Percentiles rank a stretch among this genome's conserved stretches.
These are phyloP conservation scores for Lactifluus subvellereus DNA, from an alignment of 768 basidiomycete genomes.

Conservation along the genomic window DNA sequence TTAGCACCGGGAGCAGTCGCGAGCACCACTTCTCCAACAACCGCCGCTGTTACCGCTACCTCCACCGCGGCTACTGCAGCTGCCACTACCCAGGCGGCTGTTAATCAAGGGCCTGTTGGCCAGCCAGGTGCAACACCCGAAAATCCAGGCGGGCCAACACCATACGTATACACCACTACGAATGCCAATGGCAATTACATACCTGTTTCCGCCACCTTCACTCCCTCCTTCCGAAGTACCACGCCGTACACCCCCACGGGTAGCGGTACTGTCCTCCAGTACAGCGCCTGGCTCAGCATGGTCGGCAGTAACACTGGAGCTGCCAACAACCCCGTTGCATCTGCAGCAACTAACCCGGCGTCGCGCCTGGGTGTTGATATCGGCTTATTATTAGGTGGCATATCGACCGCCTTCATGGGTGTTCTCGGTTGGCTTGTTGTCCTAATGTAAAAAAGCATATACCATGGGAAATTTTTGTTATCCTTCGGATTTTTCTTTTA, in stretches of 20 bases:
- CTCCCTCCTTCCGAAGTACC: conserved; percentile 30
- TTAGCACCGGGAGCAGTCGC: conserved; percentile 23
- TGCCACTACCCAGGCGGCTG: conserved; percentile 1
- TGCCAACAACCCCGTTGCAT: conserved; percentile 13
- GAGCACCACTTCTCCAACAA: conserved; percentile 21
- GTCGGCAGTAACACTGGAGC: conserved; percentile 29
- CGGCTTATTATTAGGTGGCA: not conserved
- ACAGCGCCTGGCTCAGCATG: conserved; percentile 30
- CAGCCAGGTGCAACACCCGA: conserved; percentile 38
- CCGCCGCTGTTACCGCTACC: conserved; percentile 25
- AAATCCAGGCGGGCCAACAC: conserved; percentile 25
- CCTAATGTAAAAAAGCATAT: not conserved
- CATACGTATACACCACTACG: conserved; percentile 34
- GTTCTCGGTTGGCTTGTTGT: not conserved
- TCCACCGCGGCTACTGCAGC: conserved; percentile 25
- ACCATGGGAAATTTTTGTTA: not conserved
- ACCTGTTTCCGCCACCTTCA: conserved; percentile 31
- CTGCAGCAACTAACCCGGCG: not conserved
- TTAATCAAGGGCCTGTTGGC: conserved; percentile 49
- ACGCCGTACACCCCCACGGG: conserved; percentile 22
- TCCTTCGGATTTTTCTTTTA: not conserved
- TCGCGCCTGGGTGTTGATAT: not conserved
- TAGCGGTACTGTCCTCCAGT: conserved; percentile 31
- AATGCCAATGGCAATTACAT: conserved; percentile 30
- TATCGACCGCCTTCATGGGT: not conserved